phyloP scores from a whole-genome alignment of 1,284 basidiomycete genomes.

The Malassezia arunalokei region DNA sequence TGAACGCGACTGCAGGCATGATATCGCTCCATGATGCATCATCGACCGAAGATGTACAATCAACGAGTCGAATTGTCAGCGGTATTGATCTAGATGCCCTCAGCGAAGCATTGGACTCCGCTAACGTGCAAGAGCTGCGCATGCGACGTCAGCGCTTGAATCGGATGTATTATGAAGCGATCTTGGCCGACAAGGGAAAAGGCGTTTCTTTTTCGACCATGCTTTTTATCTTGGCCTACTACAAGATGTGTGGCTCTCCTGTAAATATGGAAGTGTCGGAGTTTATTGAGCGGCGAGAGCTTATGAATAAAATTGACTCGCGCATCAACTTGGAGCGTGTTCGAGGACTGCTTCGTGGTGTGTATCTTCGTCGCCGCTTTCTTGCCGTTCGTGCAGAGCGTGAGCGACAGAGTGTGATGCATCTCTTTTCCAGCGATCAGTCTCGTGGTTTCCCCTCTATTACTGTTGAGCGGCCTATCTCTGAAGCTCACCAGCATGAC shows the following conservation, averaged over 20 bases:
- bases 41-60: not conserved
- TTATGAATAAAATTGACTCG: constrained; percentile 34
- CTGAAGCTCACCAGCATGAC: not conserved
- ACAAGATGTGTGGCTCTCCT: constrained; percentile 76
- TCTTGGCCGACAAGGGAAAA: constrained; percentile 52
- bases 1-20: not conserved
- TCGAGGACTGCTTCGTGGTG: constrained; percentile 27
- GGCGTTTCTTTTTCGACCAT: constrained; percentile 82
- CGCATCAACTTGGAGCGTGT: constrained; percentile 33
- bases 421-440: not conserved
- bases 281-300: constrained; percentile 30
- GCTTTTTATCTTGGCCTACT: constrained; percentile 75
- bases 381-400: constrained; percentile 16
- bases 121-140: constrained; percentile 27
- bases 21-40: not conserved
- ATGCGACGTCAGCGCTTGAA: constrained; percentile 34
- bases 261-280: constrained; percentile 37
- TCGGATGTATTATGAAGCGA: constrained; percentile 39
- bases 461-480: constrained; percentile 8
- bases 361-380: constrained; percentile 33
- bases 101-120: constrained; percentile 8
- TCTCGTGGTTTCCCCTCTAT: constrained; percentile 13
- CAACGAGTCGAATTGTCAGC: constrained; percentile 2
- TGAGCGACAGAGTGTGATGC: not conserved
- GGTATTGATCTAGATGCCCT: constrained; percentile 26